phyloP scores from a whole-genome alignment of 495 filamentous ascomycete genomes.

The Penicillium manginii region DNA sequence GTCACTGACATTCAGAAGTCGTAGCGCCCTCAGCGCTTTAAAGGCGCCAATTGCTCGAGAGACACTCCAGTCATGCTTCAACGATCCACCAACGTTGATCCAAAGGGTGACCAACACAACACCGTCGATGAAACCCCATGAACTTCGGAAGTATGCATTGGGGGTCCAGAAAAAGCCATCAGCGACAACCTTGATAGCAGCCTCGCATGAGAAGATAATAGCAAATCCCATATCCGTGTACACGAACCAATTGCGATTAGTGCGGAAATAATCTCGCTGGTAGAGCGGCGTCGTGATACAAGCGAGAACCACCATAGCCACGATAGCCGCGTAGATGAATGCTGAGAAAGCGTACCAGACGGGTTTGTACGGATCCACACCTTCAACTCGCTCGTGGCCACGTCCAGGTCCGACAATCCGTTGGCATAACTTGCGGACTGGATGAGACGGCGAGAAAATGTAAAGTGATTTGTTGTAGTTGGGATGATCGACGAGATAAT shows the following conservation, averaged over 20 bases:
- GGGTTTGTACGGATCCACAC: constrained; percentile 80
- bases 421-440: constrained; percentile 82
- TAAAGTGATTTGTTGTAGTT: constrained; percentile 92
- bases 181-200: constrained; percentile 89
- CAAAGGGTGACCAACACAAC: constrained; percentile 92
- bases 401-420: constrained; percentile 90
- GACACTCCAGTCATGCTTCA: constrained; percentile 76
- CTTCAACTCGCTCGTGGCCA: constrained; percentile 81
- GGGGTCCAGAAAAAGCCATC: constrained; percentile 98
- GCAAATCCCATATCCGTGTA: constrained; percentile 92
- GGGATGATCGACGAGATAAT: constrained; percentile 85
- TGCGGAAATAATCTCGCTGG: constrained; percentile 81
- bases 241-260: constrained; percentile 87
- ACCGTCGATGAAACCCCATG: constrained; percentile 96
- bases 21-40: constrained; percentile 93
- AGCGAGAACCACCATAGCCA: constrained; percentile 94
- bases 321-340: constrained; percentile 90
- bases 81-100: constrained; percentile 87
- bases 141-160: constrained; percentile 94
- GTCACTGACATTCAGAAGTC: constrained; percentile 93
- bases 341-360: constrained; percentile 93
- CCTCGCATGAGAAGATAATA: constrained; percentile 83
- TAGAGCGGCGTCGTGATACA: constrained; percentile 94
- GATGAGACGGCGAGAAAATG: constrained; percentile 78
- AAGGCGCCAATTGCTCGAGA: constrained; percentile 93